Evolutionary conservation across 768 basidiomycete species (phyloP).

Genomic region (Roridomyces roridus): DNA sequence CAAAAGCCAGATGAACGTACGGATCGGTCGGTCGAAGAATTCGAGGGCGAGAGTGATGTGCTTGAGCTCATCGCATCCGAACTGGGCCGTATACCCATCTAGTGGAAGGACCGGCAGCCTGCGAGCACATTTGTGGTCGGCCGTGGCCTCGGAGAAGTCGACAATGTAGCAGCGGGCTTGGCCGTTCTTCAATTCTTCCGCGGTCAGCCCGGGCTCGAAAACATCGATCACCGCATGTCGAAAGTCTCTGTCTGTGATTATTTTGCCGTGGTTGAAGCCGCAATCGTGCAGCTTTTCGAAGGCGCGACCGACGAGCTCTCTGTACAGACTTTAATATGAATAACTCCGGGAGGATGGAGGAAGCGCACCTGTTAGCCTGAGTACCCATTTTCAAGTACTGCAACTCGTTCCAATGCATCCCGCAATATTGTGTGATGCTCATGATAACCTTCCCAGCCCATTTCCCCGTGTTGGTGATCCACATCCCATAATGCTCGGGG

Average conservation of each 20-base stretch:
- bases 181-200: neutral
- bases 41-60: no score
- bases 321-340: neutral
- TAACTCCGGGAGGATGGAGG: neutral
- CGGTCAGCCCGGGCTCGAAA: neutral
- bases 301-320: slow-evolving; percentile 7
- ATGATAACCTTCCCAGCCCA: slow-evolving; percentile 12
- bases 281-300: slow-evolving; percentile 8
- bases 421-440: slow-evolving; percentile 12
- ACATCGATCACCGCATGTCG: neutral
- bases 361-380: slow-evolving; percentile 4
- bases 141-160: slow-evolving; percentile 1
- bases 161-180: slow-evolving; percentile 13
- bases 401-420: slow-evolving; percentile 6
- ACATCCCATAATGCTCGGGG: slow-evolving; percentile 9
- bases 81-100: neutral
- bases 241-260: neutral
- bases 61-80: neutral
- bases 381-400: neutral
- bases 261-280: neutral
- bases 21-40: no score
- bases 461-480: slow-evolving; percentile 4
- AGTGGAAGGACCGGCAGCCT: slow-evolving; percentile 3
- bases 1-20: no score
- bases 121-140: slow-evolving; percentile 1